Evolutionary conservation across 1,284 basidiomycete genomes (phyloP), one percentile per base, ranked within the genome.

Genomic region (Ceratobasidium sp.): DNA sequence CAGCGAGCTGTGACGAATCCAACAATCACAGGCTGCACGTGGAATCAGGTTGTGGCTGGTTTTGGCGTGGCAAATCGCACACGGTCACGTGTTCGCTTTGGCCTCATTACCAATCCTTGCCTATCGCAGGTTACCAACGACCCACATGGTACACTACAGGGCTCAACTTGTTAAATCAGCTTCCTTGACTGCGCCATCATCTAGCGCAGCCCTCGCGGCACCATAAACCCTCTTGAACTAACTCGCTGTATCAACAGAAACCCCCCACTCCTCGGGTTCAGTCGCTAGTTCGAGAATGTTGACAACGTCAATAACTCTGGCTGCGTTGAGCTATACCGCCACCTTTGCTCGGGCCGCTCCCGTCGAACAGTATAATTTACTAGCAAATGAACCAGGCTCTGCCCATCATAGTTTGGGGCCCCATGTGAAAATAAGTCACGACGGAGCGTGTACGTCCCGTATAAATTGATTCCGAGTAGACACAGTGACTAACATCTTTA

Each of bases 131-230:
- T 46, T 20, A 68, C 48, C 66, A 16, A n/a, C 66, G 38, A 54
- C 2, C 64, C 64, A 30, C 44, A 66, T 66, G 64, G 64, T 27
- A 16, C 64, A 64, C 33, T 14, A 6, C 16, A 64, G 41, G 62
- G 38, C 8, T 44, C 16, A 12, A 10, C 30, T 46, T 18, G 35
- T n/a, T 41, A 8, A 14, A n/a, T 23, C 38, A 41, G 10, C 62
- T 41, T 64, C 41, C 6, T 14, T 23, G 41, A 27, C 64, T 66
- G 64, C 64, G 64, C 64, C 64, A 66, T 66, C 64, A 66, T 12
- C 12, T 18, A 23, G 44, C 64, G 23, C 23, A 66, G 41, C 23
- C 14, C 8, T 23, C 35, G 35, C n/a, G 41, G 38, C 41, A 23
- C 38, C 10, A n/a, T 18, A 44, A 16, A 12, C 33, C 20, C 35